These are phyloP conservation scores for Lactarius vividus DNA, from an alignment of 768 basidiomycete species.

Conservation along the genomic window DNA sequence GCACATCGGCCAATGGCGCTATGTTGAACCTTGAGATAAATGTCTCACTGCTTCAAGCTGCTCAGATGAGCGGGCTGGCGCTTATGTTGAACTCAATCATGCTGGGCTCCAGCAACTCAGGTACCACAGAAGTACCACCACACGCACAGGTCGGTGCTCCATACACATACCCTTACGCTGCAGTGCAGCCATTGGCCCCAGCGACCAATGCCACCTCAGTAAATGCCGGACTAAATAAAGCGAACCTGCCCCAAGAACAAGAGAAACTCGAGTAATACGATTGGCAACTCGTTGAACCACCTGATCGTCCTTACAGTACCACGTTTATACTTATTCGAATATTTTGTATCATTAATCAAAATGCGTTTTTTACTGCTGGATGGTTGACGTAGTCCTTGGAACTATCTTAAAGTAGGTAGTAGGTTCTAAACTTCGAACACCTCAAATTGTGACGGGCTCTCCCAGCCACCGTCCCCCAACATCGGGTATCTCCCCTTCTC, in stretches of 20 bases:
- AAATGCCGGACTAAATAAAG: conserved; percentile 9
- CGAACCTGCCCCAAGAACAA: conserved; percentile 8
- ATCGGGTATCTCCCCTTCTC: conserved; percentile 2
- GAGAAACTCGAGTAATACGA: conserved; percentile 8
- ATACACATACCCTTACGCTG: conserved; percentile 22
- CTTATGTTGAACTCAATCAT: conserved; percentile 69
- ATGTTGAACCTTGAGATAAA: conserved; percentile 79
- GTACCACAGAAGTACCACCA: conserved; percentile 21
- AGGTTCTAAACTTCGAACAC: not conserved
- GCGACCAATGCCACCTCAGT: not conserved
- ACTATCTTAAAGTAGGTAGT: not conserved
- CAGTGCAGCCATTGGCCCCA: conserved; percentile 6
- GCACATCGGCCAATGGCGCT: conserved; percentile 66
- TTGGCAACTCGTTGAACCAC: not conserved
- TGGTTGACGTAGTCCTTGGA: not conserved
- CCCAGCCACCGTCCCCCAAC: conserved; percentile 23
- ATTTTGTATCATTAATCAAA: conserved; percentile 22
- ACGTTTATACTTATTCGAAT: conserved; percentile 21
- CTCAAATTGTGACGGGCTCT: not conserved
- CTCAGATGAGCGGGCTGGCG: conserved; percentile 77
- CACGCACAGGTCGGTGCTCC: conserved; percentile 28
- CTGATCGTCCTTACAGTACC: conserved; percentile 12
- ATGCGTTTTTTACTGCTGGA: not conserved
- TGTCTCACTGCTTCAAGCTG: conserved; percentile 63
- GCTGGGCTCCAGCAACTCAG: conserved; percentile 35